Conservation (phyloP, 2,329 filamentous ascomycete genomes). For the Stylonectria norvegica region DNA sequence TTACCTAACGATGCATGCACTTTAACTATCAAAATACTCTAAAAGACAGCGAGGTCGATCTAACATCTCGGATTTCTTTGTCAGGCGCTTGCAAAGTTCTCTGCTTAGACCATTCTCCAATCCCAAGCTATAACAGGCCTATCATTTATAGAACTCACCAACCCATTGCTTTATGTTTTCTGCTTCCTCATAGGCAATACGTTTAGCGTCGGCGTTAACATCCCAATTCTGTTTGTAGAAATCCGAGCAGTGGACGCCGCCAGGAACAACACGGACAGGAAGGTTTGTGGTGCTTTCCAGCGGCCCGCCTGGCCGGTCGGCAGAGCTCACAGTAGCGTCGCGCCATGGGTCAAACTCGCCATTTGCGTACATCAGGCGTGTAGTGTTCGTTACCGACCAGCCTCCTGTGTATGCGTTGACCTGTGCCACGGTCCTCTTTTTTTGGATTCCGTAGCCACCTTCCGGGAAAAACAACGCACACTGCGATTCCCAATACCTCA, state of each 20-base stretch:
- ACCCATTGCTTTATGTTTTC: conserved; percentile 53
- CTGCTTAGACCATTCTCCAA: no score
- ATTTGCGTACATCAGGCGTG: conserved; percentile 56
- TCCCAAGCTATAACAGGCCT: no score
- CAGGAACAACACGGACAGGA: conserved; percentile 52
- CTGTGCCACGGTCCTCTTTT: conserved; percentile 43
- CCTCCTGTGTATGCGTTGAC: conserved; percentile 55
- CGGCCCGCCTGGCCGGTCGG: conserved; percentile 53
- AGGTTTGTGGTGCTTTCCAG: conserved; percentile 42
- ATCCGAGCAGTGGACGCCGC: conserved; percentile 52
- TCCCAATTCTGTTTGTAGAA: conserved; percentile 39
- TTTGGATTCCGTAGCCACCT: conserved; percentile 44
- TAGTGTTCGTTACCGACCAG: conserved; percentile 50
- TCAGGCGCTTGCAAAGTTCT: no score
- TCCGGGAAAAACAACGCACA: conserved; percentile 55
- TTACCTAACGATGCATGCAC: no score
- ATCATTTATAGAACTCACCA: conserved; percentile 39
- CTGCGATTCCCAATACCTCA: conserved; percentile 53
- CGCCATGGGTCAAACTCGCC: conserved; percentile 60
- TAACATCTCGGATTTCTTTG: no score
- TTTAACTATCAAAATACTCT: no score
- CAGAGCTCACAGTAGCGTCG: conserved; percentile 49
- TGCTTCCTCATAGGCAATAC: conserved; percentile 39
- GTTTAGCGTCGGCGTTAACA: conserved; percentile 31
- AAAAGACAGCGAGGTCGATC: no score